Evolutionary conservation across 1,284 basidiomycete species (phyloP).

Genomic region (Naganishia albida): DNA sequence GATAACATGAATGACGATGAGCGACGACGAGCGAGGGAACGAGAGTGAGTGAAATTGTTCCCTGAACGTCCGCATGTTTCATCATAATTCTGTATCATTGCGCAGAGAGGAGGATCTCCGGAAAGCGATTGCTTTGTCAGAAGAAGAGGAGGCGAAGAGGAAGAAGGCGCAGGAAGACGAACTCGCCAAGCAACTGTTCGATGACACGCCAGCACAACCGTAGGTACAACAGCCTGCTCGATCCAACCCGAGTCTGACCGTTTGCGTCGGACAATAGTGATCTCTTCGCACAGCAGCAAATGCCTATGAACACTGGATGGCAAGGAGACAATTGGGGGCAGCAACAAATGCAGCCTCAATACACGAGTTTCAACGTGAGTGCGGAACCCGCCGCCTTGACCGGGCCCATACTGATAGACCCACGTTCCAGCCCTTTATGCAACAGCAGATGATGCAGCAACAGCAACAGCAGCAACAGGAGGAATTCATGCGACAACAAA

Average conservation of each 20-base stretch:
- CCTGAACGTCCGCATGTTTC: background rate
- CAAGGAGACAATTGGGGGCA: slow-evolving; percentile 60
- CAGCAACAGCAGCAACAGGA: slow-evolving; percentile 49
- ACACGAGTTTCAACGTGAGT: slow-evolving; percentile 56
- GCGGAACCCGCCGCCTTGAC: background rate
- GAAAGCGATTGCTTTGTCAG: slow-evolving; percentile 75
- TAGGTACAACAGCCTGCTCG: slow-evolving; percentile 44
- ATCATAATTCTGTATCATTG: background rate
- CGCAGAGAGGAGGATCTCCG: slow-evolving; percentile 70
- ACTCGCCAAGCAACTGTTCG: slow-evolving; percentile 77
- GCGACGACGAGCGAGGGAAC: slow-evolving; percentile 55
- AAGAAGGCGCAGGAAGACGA: slow-evolving; percentile 70
- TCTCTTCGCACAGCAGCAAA: slow-evolving; percentile 45
- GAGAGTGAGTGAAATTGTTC: slow-evolving; percentile 54
- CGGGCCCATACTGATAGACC: background rate
- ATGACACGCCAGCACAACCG: slow-evolving; percentile 72
- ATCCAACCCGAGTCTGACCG: background rate
- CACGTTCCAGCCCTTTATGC: slow-evolving; percentile 46
- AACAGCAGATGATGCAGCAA: slow-evolving; percentile 40
- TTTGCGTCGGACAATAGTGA: background rate
- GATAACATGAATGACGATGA: slow-evolving; percentile 73
- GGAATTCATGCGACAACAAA: slow-evolving; percentile 54
- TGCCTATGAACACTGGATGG: slow-evolving; percentile 55
- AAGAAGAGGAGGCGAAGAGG: slow-evolving; percentile 80
- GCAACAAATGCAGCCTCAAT: slow-evolving; percentile 63